Percentiles rank a stretch among this genome's conserved stretches.
Evolutionary conservation across 257 asterid genomes (phyloP).

Genomic region (Przewalskia tangutica): DNA sequence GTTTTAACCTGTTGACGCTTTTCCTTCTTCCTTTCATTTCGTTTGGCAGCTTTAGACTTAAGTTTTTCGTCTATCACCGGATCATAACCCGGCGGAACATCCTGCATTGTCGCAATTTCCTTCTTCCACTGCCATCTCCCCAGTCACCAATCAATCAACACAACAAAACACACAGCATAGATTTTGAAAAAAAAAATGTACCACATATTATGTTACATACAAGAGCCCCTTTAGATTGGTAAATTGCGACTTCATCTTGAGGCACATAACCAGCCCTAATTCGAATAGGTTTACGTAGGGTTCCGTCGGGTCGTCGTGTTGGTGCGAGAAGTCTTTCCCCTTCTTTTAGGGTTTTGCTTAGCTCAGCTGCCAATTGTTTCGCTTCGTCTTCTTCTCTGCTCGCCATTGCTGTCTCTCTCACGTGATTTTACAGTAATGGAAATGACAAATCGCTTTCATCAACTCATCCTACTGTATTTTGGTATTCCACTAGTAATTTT

Average conservation of each 20-base stretch:
- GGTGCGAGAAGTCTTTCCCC: constrained; percentile 78
- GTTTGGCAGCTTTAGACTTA: constrained; percentile 74
- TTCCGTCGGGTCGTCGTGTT: constrained; percentile 91
- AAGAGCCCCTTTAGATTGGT: constrained; percentile 73
- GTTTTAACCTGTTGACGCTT: constrained; percentile 65
- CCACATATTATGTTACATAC: constrained; percentile 19
- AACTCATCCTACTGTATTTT: neutral
- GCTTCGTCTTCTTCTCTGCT: constrained; percentile 26
- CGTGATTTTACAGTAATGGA: neutral
- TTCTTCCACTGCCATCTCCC: constrained; percentile 48
- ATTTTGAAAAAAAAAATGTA: neutral
- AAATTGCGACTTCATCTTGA: constrained; percentile 84
- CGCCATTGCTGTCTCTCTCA: constrained; percentile 18
- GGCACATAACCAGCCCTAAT: constrained; percentile 80
- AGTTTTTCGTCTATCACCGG: constrained; percentile 38
- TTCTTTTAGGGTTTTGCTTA: constrained; percentile 60
- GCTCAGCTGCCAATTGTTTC: constrained; percentile 27
- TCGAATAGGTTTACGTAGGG: constrained; percentile 80
- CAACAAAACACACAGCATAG: neutral
- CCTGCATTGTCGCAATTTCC: constrained; percentile 55
- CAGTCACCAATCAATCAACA: constrained; percentile 8
- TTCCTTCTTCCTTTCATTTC: constrained; percentile 85
- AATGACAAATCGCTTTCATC: neutral
- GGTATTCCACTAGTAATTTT: neutral
- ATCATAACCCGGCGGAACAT: constrained; percentile 79